A percentile compares a stretch with the other conserved stretches of the same genome.
These are phyloP conservation scores for Colletotrichum sp. DNA, from an alignment of 2,329 filamentous ascomycete genomes.

Conservation along the genomic window DNA sequence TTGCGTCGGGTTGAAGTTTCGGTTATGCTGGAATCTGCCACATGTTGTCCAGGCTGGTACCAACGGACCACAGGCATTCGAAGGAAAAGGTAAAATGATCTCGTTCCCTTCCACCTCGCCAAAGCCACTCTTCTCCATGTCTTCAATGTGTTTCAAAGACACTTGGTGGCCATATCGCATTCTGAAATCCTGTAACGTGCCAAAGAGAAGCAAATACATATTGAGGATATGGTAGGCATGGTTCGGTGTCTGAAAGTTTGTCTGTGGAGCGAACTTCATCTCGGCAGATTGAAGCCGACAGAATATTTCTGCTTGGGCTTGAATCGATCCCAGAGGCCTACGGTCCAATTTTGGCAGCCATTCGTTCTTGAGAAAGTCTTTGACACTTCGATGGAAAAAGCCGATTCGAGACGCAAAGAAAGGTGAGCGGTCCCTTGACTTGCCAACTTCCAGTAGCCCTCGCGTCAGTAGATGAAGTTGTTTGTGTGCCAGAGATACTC, in stretches of 20 bases:
- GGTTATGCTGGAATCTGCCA: no score
- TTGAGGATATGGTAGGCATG: neutral
- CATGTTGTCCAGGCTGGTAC: neutral
- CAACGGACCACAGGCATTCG: neutral
- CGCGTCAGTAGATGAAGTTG: neutral
- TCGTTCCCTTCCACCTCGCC: neutral
- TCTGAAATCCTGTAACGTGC: no score
- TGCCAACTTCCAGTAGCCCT: neutral
- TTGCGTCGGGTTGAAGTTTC: no score
- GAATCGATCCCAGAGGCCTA: neutral
- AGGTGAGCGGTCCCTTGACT: no score
- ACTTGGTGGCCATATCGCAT: no score
- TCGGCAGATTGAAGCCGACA: neutral
- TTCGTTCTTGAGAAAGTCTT: fast-evolving
- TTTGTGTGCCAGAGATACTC: neutral
- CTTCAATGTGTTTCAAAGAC: neutral
- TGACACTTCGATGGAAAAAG: neutral
- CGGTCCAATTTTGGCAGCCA: neutral
- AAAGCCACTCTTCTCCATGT: neutral
- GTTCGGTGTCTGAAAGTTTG: no score
- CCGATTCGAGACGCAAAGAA: neutral
- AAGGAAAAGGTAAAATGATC: fast-evolving
- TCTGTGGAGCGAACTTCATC: neutral
- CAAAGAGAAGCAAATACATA: neutral
- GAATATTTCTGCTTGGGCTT: neutral